Percentiles rank a stretch among this genome's conserved stretches.
Evolutionary conservation across 1,284 basidiomycete genomes (phyloP).

Genomic region (Apiotrichum gracile): DNA sequence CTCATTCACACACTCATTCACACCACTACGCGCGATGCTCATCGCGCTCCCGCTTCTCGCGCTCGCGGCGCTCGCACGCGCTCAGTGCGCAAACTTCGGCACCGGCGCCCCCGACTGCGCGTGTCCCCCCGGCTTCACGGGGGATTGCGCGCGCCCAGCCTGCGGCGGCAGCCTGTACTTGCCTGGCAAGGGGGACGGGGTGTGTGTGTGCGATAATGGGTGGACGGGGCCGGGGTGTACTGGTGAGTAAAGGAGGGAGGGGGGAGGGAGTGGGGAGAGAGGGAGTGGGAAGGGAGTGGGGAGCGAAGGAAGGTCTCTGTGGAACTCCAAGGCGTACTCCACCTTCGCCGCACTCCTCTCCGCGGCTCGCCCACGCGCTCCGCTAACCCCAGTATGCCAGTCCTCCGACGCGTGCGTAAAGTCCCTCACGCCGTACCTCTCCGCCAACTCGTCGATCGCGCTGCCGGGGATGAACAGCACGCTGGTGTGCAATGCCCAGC

Average conservation of each 20-base stretch:
- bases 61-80: not conserved
- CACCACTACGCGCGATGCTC: too few species aligned
- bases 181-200: slow-evolving; percentile 48
- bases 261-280: too few species aligned
- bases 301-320: too few species aligned
- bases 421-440: not conserved
- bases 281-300: too few species aligned
- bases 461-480: not conserved
- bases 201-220: slow-evolving; percentile 62
- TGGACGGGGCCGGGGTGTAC: slow-evolving; percentile 76
- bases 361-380: too few species aligned
- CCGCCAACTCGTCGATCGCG: not conserved
- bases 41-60: not conserved
- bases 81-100: slow-evolving; percentile 9
- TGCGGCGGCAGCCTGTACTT: slow-evolving; percentile 72
- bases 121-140: slow-evolving; percentile 61
- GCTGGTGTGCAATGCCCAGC: slow-evolving; percentile 26
- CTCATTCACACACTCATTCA: not conserved
- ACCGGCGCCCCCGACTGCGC: slow-evolving; percentile 48
- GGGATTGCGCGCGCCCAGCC: slow-evolving; percentile 48
- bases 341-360: too few species aligned
- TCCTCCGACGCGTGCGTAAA: slow-evolving; percentile 11
- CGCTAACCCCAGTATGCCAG: slow-evolving; percentile 24
- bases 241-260: slow-evolving; percentile 33
- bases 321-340: too few species aligned